Evolutionary conservation across 75 land plant genomes (phyloP).

Genomic region (Larix kaempferi): DNA sequence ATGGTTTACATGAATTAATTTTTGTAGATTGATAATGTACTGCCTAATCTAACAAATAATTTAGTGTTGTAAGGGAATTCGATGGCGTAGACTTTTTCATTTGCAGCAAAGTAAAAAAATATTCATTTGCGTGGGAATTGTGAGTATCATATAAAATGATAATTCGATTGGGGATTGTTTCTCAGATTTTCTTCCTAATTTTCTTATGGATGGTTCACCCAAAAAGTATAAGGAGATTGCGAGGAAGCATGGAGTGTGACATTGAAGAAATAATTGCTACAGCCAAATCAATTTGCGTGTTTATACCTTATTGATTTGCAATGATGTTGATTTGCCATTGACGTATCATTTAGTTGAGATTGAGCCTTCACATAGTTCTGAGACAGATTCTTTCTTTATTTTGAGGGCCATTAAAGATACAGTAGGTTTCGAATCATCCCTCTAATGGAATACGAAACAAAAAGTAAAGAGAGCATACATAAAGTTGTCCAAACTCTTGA

Average conservation of each 20-base stretch:
- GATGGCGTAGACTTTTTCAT: too few relatives aligned
- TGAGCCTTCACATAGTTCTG: conserved; percentile 52
- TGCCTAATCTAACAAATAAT: too few relatives aligned
- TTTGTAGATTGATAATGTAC: too few relatives aligned
- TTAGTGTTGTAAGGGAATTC: too few relatives aligned
- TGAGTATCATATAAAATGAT: too few relatives aligned
- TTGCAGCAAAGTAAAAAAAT: too few relatives aligned
- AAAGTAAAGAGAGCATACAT: too few relatives aligned
- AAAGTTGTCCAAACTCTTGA: too few relatives aligned
- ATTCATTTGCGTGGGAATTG: too few relatives aligned
- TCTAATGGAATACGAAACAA: conserved; percentile 29
- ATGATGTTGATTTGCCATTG: conserved; percentile 67
- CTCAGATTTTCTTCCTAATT: conserved; percentile 48
- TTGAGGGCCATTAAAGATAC: conserved; percentile 74
- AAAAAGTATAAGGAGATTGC: conserved; percentile 76
- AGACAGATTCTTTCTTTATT: conserved; percentile 43
- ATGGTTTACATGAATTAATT: too few relatives aligned
- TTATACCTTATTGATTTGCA: conserved; percentile 88
- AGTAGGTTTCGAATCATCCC: conserved; percentile 46
- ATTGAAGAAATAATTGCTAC: conserved; percentile 67
- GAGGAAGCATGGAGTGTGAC: conserved; percentile 85
- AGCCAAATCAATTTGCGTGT: conserved; percentile 78
- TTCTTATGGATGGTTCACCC: conserved; percentile 86
- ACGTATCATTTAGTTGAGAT: conserved; percentile 78
- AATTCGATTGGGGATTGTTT: too few relatives aligned